These are phyloP conservation scores for Priceomyces castillae DNA, from an alignment of 805 yeast species.

Conservation along the genomic window DNA sequence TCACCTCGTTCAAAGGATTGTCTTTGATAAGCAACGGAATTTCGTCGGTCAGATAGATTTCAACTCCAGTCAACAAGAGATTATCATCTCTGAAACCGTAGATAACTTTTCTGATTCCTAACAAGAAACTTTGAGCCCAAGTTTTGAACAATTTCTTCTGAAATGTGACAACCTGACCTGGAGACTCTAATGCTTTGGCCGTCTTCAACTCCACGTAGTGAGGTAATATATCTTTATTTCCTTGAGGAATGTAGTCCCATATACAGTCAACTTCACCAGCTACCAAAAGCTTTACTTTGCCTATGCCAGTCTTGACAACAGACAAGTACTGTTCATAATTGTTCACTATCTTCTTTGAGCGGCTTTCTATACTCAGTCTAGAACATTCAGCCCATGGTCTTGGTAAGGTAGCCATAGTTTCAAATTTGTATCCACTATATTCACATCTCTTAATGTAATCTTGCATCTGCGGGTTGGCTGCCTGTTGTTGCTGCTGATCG, in stretches of 20 bases:
- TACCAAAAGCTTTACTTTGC: slow-evolving; percentile 60
- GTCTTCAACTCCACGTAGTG: slow-evolving; percentile 90
- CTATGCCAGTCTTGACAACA: slow-evolving; percentile 84
- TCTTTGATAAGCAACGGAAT: slow-evolving; percentile 68
- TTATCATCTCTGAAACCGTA: slow-evolving; percentile 86
- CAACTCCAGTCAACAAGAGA: slow-evolving; percentile 62
- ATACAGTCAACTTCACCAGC: slow-evolving; percentile 95
- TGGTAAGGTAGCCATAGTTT: slow-evolving; percentile 67
- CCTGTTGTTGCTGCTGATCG: slow-evolving; percentile 19
- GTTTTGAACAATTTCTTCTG: slow-evolving; percentile 74
- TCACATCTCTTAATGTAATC: slow-evolving; percentile 39
- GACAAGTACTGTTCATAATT: slow-evolving; percentile 76
- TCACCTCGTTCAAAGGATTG: slow-evolving; percentile 34
- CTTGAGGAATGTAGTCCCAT: slow-evolving; percentile 70
- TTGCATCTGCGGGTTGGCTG: slow-evolving; percentile 20
- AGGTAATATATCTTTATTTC: slow-evolving; percentile 44
- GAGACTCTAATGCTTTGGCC: slow-evolving; percentile 50
- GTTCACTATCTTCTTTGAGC: slow-evolving; percentile 59
- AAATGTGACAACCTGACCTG: slow-evolving; percentile 59
- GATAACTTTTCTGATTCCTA: slow-evolving; percentile 77
- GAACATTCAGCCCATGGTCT: slow-evolving; percentile 72
- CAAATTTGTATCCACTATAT: slow-evolving; percentile 84
- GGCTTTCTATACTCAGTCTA: slow-evolving; percentile 63
- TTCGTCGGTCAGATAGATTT: slow-evolving; percentile 73
- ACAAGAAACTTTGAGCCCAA: slow-evolving; percentile 92